These are phyloP conservation scores for Yamadazyma dendronema DNA, from an alignment of 1,139 yeast genomes.

Conservation along the genomic window DNA sequence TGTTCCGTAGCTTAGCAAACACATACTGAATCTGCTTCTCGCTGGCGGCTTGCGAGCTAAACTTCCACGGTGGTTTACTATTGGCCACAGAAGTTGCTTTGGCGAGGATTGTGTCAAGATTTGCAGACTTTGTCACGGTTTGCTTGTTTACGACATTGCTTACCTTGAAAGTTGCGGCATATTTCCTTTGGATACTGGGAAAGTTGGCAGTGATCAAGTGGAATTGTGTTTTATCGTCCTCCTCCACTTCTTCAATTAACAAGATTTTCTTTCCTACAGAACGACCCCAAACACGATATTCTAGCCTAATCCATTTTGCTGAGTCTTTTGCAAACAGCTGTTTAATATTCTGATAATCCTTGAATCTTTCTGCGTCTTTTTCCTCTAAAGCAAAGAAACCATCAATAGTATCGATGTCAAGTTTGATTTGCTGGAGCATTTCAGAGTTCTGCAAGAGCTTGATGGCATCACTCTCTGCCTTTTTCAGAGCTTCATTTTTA, in stretches of 20 bases:
- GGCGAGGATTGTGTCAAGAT: conserved; percentile 19
- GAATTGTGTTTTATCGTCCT: too few relatives aligned
- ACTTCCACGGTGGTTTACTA: conserved; percentile 14
- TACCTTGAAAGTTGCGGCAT: too few relatives aligned
- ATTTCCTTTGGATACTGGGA: too few relatives aligned
- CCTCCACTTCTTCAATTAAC: too few relatives aligned
- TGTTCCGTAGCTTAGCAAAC: background rate
- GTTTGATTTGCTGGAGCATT: background rate
- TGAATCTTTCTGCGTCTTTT: conserved; percentile 13
- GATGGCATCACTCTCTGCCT: too few relatives aligned
- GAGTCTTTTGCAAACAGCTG: conserved; percentile 15
- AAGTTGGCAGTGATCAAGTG: too few relatives aligned
- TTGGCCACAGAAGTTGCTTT: conserved; percentile 17
- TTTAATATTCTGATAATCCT: conserved; percentile 14
- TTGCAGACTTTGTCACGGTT: conserved; percentile 5
- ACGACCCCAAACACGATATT: conserved; percentile 30
- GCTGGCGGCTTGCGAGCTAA: background rate
- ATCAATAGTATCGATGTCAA: conserved; percentile 29
- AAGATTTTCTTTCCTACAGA: too few relatives aligned
- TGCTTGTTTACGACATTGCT: too few relatives aligned
- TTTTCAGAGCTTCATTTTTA: too few relatives aligned
- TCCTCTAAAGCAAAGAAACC: conserved; percentile 30
- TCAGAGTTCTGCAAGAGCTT: too few relatives aligned
- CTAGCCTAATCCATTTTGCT: conserved; percentile 30
- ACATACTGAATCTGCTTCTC: background rate